phyloP scores from a whole-genome alignment of 2,329 filamentous ascomycete species.

The Penicillium sp. region DNA sequence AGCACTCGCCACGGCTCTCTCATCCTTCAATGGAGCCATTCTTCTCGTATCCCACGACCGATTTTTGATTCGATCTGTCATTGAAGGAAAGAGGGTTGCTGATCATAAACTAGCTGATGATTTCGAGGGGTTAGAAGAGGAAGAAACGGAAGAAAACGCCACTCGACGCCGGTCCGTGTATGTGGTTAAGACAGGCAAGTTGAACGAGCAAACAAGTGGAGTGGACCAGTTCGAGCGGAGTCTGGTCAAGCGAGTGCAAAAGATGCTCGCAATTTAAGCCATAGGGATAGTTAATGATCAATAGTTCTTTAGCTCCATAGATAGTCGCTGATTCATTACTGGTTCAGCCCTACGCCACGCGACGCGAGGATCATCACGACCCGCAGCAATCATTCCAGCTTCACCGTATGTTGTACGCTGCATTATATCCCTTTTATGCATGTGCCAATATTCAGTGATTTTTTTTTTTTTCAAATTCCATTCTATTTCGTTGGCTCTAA shows the following conservation, averaged over 20 bases:
- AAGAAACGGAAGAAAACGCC: constrained; percentile 43
- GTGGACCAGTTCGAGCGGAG: constrained; percentile 66
- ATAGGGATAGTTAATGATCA: neutral
- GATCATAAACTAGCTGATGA: constrained; percentile 43
- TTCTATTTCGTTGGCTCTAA: neutral
- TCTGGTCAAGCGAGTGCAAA: constrained; percentile 60
- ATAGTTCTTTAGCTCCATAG: neutral
- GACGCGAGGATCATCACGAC: neutral
- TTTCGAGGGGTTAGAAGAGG: constrained; percentile 47
- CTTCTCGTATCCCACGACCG: constrained; percentile 79
- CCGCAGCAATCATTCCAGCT: neutral
- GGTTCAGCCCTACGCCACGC: constrained; percentile 10
- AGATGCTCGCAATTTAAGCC: constrained; percentile 33
- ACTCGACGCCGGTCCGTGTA: constrained; percentile 58
- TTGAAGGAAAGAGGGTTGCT: constrained; percentile 59
- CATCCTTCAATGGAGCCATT: constrained; percentile 70
- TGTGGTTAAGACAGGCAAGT: constrained; percentile 58
- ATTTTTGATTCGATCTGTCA: constrained; percentile 73
- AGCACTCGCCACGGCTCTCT: constrained; percentile 66
- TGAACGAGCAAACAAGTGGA: constrained; percentile 59
- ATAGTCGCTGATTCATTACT: neutral
- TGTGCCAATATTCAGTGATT: neutral
- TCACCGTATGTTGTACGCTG: neutral
- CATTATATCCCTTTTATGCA: neutral
- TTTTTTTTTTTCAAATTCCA: neutral